Conservation (phyloP, 129 eudicot genomes). For the Tagetes patula region DNA sequence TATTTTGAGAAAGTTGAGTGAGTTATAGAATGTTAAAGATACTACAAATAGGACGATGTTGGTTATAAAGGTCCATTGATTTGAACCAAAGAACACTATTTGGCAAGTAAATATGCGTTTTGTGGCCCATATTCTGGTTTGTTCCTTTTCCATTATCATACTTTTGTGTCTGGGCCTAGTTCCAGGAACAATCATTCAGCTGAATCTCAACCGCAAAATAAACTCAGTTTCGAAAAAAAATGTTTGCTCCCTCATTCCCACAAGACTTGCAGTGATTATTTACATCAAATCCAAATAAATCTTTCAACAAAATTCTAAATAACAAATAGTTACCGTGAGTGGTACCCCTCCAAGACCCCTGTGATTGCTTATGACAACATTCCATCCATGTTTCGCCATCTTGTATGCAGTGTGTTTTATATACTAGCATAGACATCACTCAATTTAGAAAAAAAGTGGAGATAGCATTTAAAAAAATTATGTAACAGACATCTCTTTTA, state of each 20-base stretch:
- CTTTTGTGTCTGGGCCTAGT: background rate
- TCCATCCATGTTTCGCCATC: constrained; percentile 69
- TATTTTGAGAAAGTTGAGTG: background rate
- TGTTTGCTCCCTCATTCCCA: background rate
- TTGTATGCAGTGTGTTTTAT: constrained; percentile 60
- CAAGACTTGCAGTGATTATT: background rate
- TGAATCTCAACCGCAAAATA: too few relatives aligned
- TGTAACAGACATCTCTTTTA: background rate
- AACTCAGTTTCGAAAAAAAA: background rate
- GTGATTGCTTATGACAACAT: constrained; percentile 84
- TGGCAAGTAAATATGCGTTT: background rate
- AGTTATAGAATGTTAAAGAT: background rate
- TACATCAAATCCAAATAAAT: constrained; percentile 2
- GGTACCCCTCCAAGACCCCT: constrained; percentile 90
- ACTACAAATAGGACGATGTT: background rate
- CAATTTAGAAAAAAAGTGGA: constrained; percentile 18
- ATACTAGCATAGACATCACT: constrained; percentile 47
- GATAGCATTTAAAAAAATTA: constrained; percentile 6
- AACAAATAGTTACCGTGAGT: constrained; percentile 61
- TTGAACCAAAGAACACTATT: background rate
- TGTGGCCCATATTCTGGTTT: too few relatives aligned
- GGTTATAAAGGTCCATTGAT: background rate
- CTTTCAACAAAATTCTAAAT: background rate
- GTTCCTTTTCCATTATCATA: too few relatives aligned
- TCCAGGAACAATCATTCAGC: background rate